These are phyloP conservation scores for Betula pendula DNA, from an alignment of 306 rosid genomes.

Conservation along the genomic window DNA sequence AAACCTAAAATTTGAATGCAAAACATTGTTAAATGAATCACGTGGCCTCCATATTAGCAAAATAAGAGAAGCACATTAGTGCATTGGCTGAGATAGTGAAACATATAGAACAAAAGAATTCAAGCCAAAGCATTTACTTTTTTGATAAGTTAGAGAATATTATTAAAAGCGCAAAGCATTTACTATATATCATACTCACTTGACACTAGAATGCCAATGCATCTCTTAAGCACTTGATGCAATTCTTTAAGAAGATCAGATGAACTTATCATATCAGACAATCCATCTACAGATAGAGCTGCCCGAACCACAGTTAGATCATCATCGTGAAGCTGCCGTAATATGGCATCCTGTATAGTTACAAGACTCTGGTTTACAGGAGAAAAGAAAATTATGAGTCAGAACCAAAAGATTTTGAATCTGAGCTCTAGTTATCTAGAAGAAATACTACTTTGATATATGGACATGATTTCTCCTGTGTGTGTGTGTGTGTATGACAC, in stretches of 20 bases:
- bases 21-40: neutral
- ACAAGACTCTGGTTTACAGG: conserved; percentile 56
- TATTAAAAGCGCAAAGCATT: no score
- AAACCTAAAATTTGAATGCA: neutral
- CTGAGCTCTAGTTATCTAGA: neutral
- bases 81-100: conserved; percentile 1
- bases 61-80: neutral
- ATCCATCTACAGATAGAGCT: conserved; percentile 60
- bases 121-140: neutral
- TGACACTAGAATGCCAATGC: conserved; percentile 47
- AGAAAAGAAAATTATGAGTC: conserved; percentile 19
- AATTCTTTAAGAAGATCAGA: conserved; percentile 63
- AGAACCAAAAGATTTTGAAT: conserved; percentile 15
- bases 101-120: neutral
- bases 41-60: neutral
- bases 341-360: conserved; percentile 62
- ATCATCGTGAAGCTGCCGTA: conserved; percentile 73
- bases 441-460: neutral
- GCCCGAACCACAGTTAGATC: conserved; percentile 83
- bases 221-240: conserved; percentile 57
- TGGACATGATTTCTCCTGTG: neutral
- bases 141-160: no score
- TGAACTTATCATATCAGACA: conserved; percentile 49
- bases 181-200: conserved; percentile 42
- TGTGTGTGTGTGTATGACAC: no score